Conservation (phyloP, 2,329 filamentous ascomycete species). For the Akanthomyces lecanii region DNA sequence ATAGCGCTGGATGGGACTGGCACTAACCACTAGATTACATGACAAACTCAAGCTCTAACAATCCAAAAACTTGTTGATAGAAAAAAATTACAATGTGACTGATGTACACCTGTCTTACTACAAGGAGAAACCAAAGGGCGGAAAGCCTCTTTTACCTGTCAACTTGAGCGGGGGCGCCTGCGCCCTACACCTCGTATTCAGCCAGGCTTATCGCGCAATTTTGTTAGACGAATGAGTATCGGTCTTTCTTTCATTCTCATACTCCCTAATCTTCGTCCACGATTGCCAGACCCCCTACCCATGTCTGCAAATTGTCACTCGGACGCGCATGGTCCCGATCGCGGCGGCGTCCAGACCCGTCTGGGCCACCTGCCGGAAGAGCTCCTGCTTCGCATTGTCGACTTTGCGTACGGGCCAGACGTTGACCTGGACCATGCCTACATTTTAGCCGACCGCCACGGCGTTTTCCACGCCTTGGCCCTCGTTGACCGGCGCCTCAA, state of each 20-base stretch:
- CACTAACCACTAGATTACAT: too few species aligned
- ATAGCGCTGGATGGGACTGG: too few species aligned
- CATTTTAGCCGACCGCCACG: background rate
- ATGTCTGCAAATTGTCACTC: background rate
- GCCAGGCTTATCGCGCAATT: background rate
- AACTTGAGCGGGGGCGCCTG: background rate
- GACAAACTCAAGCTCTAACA: too few species aligned
- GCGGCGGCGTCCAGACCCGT: background rate
- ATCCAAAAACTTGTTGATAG: too few species aligned
- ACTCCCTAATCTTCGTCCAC: background rate
- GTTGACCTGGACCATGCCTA: background rate
- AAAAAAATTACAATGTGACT: background rate
- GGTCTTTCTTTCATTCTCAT: background rate
- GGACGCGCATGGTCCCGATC: background rate
- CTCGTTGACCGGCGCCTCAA: constrained; percentile 2
- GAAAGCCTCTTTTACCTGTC: background rate
- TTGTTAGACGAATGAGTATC: background rate
- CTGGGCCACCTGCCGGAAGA: constrained; percentile 5
- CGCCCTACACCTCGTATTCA: background rate
- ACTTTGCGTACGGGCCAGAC: background rate
- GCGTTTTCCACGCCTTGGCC: background rate
- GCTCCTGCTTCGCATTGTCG: constrained; percentile 7
- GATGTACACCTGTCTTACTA: background rate
- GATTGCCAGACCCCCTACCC: background rate
- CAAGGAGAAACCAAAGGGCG: background rate